Evolutionary conservation across 2,329 filamentous ascomycete species (phyloP).

Genomic region (Alternaria brassicae): DNA sequence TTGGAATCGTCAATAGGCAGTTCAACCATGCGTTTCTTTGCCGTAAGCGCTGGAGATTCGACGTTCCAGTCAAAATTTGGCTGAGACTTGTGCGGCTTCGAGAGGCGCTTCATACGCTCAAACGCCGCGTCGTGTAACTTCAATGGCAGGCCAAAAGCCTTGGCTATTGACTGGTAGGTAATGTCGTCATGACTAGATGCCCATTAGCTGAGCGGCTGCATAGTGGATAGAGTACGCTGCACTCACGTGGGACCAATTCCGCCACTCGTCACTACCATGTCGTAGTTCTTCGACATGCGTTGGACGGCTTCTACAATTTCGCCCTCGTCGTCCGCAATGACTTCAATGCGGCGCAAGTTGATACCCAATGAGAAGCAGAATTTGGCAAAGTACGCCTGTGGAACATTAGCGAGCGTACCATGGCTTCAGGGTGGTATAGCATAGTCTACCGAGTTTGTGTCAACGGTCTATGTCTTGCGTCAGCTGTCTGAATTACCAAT

Average conservation of each 20-base stretch:
- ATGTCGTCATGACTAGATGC: slow-evolving; percentile 87
- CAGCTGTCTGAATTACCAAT: slow-evolving; percentile 21
- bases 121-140: slow-evolving; percentile 79
- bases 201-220: slow-evolving; percentile 24
- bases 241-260: slow-evolving; percentile 93
- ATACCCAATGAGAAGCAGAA: slow-evolving; percentile 71
- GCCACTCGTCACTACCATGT: slow-evolving; percentile 93
- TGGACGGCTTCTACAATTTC: slow-evolving; percentile 88
- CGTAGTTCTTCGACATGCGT: slow-evolving; percentile 88
- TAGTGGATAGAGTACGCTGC: slow-evolving; percentile 16
- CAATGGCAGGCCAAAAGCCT: slow-evolving; percentile 80
- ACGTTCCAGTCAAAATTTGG: slow-evolving; percentile 83
- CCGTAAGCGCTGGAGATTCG: slow-evolving; percentile 77
- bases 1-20: slow-evolving; percentile 76
- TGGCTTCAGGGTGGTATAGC: neutral
- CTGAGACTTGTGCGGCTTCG: slow-evolving; percentile 74
- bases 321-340: slow-evolving; percentile 88
- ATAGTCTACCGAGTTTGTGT: slow-evolving; percentile 64
- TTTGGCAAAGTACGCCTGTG: slow-evolving; percentile 65
- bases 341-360: slow-evolving; percentile 83
- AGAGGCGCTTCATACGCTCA: slow-evolving; percentile 82
- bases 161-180: slow-evolving; percentile 92
- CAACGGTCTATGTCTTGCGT: slow-evolving; percentile 61
- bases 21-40: slow-evolving; percentile 89
- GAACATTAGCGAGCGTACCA: slow-evolving; percentile 20